Evolutionary conservation across 306 rosid genomes (phyloP), one percentile per base, ranked within the genome.

Genomic region (Lithocarpus polystachyus): DNA sequence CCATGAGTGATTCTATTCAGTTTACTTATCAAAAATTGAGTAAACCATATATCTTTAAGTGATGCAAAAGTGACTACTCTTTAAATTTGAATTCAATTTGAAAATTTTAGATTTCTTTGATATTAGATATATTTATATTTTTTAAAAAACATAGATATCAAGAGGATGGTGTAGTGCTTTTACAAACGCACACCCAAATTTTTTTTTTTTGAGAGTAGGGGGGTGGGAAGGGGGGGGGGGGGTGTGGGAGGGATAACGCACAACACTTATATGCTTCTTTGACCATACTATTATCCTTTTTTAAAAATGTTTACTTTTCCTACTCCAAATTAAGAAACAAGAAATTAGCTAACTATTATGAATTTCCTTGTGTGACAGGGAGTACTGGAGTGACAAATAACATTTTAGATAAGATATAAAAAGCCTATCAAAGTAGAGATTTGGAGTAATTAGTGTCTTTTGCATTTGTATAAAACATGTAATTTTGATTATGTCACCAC

Each of bases 261-360:
- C 20, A 64, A 3, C 15, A 19, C 51, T n/a, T 48, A 48, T 17
- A 73, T 43, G 37, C 76, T 57, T 61, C 71, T 33, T 54, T 51
- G 55, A 23, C 26, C 71, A 77, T 65, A 51, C 68, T 35, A 62
- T 64, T 69, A 68, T 74, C 75, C 72, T 71, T 45, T 9, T 43
- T 55, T 77, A 71, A 70, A 48, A 80, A 71, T 45, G 64, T 68
- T 54, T 57, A 33, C 6, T 33, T 33, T 33, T 33, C 78, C 86
- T 62, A 73, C 75, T 76, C 51, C 78, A 81, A 74, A 82, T 60
- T 52, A 10, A 52, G 40, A 52, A 43, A 17, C 15, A 10, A 70
- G 43, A 56, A 7, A 68, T 80, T 31, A 86, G 75, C 40, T 62
- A 75, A 60, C 65, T 15, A 75, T 60, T 24, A 28, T 15, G 71